A percentile compares a stretch with the other conserved stretches of the same genome.
These are phyloP conservation scores for Podaxis sp. DNA, from an alignment of 768 basidiomycete genomes.

Conservation along the genomic window DNA sequence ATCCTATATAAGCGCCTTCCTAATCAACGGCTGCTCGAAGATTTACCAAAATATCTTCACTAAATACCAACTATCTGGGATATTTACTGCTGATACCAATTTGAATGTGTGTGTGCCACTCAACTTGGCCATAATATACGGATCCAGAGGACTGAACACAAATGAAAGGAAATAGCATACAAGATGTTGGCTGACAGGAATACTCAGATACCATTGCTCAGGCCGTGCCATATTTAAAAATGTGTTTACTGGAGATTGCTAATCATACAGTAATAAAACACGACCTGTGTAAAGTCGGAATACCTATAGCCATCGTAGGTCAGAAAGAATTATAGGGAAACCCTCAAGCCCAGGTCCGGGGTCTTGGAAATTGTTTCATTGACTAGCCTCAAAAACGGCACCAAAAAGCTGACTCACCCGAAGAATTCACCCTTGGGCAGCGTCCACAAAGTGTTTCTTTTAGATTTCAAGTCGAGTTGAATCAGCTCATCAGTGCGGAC, in stretches of 20 bases:
- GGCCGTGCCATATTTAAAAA: not conserved
- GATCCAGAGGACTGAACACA: too few relatives aligned
- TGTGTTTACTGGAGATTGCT: not conserved
- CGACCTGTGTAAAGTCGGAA: not conserved
- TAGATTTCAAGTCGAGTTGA: not conserved
- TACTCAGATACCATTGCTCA: not conserved
- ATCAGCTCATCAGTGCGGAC: not conserved
- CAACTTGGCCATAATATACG: too few relatives aligned
- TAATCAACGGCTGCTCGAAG: constrained; percentile 5
- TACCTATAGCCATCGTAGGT: not conserved
- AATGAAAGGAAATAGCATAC: too few relatives aligned
- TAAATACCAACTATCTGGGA: not conserved
- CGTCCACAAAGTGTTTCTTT: constrained; percentile 29
- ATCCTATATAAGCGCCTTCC: not conserved
- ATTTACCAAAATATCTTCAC: not conserved
- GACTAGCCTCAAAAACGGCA: not conserved
- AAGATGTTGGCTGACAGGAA: too few relatives aligned
- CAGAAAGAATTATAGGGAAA: not conserved
- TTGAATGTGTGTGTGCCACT: not conserved
- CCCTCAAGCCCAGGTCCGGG: constrained; percentile 18
- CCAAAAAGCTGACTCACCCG: constrained; percentile 12
- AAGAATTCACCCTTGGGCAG: constrained; percentile 22
- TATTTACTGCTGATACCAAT: not conserved
- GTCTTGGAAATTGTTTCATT: constrained; percentile 11
- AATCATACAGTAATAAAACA: not conserved